Evolutionary conservation across 768 basidiomycete genomes (phyloP), one percentile per base, ranked within the genome.

Genomic region (Chiua virens): DNA sequence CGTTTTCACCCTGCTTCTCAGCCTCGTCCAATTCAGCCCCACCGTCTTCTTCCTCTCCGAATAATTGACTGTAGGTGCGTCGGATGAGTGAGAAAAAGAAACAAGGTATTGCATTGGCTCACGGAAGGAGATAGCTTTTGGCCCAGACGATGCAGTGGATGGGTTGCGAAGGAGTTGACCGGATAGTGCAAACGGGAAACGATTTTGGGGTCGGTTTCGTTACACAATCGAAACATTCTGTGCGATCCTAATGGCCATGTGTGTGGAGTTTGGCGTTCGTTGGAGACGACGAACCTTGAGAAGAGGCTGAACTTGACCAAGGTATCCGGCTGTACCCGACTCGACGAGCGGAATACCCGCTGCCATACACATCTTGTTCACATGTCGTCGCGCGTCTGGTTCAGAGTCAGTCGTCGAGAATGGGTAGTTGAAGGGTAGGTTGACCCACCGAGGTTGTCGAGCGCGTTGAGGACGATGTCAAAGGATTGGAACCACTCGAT

Each of bases 71-170:
- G 57, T 53, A 28, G 25, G 25, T 32, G 18, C 11, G 28, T 37
- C 18, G 18, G 22, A 35, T 59, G 10, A 35, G 41, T 11, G 14
- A 23, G 43, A 15, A 23, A 0, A 42, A 34, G 17, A 15, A 17
- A 34, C 17, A 20, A 22, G 18, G n/a, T 13, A 15, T 27, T 15
- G 7, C 10, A 11, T 25, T 13, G 13, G 71, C 88, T 64, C 59
- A 92, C 95, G 89, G 86, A 61, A 98, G 81, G 13, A 99, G 83
- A 73, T 98, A 98, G 50, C 85, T 94, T 69, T 98, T 99, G 27
- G 92, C 93, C 97, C 97, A 99, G 3, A 98, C 95, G 43, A 99
- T 98, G 63, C 96, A 99, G 62, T 99, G 97, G 45, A 98, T 97
- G 0, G 97, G 93, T 57, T 96, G 95, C 50, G 89, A 92, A 0